Percentiles rank a stretch among this genome's conserved stretches.
These are phyloP conservation scores for Cephalotrichum gorgonifer DNA, from an alignment of 2,329 filamentous ascomycete genomes.

Conservation along the genomic window DNA sequence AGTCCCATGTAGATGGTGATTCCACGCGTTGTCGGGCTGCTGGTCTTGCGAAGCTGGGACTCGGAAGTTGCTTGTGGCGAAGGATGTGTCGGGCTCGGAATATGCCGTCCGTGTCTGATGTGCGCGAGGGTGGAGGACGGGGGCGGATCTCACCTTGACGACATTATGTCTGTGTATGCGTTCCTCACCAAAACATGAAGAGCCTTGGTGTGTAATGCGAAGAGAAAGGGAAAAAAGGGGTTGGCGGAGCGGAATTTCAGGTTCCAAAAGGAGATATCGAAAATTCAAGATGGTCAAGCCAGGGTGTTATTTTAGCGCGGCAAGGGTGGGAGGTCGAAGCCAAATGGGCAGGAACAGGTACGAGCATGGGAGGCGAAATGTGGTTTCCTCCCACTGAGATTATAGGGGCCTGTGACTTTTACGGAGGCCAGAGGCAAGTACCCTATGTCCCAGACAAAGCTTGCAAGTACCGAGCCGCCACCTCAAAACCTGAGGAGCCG, in stretches of 20 bases:
- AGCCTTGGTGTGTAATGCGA: background rate
- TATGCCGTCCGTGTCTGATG: background rate
- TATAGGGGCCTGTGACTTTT: background rate
- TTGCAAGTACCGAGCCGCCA: background rate
- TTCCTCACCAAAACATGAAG: background rate
- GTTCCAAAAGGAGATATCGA: background rate
- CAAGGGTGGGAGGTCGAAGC: constrained; percentile 1
- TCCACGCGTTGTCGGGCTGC: no score
- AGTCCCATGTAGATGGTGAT: no score
- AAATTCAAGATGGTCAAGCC: constrained; percentile 1
- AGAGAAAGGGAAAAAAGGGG: background rate
- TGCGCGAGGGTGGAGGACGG: background rate
- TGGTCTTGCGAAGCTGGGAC: no score
- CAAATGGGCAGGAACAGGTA: background rate
- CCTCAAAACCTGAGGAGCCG: no score
- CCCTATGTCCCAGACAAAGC: background rate
- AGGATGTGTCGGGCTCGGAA: background rate
- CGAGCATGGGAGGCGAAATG: background rate
- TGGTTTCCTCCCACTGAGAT: background rate
- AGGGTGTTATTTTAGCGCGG: constrained; percentile 6
- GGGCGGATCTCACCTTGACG: background rate
- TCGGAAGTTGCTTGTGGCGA: background rate
- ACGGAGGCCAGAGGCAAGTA: background rate
- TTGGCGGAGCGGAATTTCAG: no score
- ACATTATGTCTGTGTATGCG: background rate